phyloP scores from a whole-genome alignment of 2,329 filamentous ascomycete genomes.

The Fusarium odoratissimum region DNA sequence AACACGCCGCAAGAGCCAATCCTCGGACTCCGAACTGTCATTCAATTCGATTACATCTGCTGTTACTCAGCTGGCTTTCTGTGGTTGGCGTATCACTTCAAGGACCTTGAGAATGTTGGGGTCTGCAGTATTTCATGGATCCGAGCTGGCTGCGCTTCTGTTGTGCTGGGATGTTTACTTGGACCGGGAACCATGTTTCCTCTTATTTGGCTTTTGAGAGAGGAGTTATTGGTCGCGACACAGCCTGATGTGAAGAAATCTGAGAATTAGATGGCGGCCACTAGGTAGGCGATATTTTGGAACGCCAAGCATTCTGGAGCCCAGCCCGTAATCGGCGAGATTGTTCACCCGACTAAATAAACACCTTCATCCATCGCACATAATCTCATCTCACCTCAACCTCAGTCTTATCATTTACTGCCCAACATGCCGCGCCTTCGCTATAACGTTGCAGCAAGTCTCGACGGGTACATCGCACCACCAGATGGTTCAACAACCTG shows the following conservation, averaged over 20 bases:
- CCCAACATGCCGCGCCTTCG: constrained; percentile 40
- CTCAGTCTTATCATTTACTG: not conserved
- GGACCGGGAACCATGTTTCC: constrained; percentile 33
- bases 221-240: constrained; percentile 26
- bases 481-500: constrained; percentile 45
- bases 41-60: constrained; percentile 48
- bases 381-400: not conserved
- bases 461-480: constrained; percentile 52
- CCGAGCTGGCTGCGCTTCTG: not conserved
- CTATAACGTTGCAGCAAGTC: constrained; percentile 50
- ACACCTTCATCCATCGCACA: not conserved
- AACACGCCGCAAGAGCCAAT: constrained; percentile 23
- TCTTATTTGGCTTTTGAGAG: constrained; percentile 33
- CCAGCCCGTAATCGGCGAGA: not conserved
- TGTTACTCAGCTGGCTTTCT: constrained; percentile 29
- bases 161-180: not conserved
- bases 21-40: constrained; percentile 31
- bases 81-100: constrained; percentile 42
- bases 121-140: constrained; percentile 20
- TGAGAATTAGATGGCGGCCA: not conserved
- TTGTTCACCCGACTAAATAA: not conserved
- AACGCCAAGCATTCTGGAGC: not conserved
- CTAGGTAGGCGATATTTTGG: not conserved
- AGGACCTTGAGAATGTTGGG: constrained; percentile 39
- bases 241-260: not conserved